Evolutionary conservation across 441 rosid species (phyloP), one percentile per base, ranked within the genome.

Genomic region (Breynia disticha): DNA sequence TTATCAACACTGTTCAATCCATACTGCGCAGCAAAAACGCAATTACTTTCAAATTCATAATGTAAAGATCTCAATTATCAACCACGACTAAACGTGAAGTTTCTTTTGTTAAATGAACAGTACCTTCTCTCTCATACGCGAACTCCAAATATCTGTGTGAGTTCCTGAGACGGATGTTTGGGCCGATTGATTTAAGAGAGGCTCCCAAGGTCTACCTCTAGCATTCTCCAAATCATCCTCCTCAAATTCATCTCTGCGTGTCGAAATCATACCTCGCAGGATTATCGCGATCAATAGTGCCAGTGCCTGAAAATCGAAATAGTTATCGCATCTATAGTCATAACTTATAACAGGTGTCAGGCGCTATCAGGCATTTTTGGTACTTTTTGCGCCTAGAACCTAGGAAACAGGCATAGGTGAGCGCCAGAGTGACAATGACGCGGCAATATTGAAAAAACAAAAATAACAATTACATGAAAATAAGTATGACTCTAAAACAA

Each of bases 51-150:
- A 41, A 41, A 41, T 41, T 11, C 13, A 41, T 9, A 4, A 1
- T 41, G 15, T 9, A 41, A 11, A 11, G 2, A 3, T 11, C 13
- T 41, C 13, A 41, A 9, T 41, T 4, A 41, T 6, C 13, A 15
- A 41, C 10, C 44, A 41, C 13, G 13, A 41, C 44, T 15, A 41
- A 41, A 11, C 9, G n/a, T 4, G 13, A 41, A 11, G n/a, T 41
- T 37, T 41, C n/a, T 41, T 11, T 15, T 41, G 44, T 15, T 18
- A 12, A 14, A 12, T 16, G 44, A 21, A 46, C 45, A 44, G 16
- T 73, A 90, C 96, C 95, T 80, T 87, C 61, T 83, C 95, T 64
- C 88, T 80, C 46, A 85, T 79, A 46, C 80, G 72, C 50, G 78
- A 74, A 66, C 86, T 84, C 95, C 87, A 87, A 17, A 76, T 50